Evolutionary conservation across 129 eudicot genomes (phyloP).

Genomic region (Arctium minus): DNA sequence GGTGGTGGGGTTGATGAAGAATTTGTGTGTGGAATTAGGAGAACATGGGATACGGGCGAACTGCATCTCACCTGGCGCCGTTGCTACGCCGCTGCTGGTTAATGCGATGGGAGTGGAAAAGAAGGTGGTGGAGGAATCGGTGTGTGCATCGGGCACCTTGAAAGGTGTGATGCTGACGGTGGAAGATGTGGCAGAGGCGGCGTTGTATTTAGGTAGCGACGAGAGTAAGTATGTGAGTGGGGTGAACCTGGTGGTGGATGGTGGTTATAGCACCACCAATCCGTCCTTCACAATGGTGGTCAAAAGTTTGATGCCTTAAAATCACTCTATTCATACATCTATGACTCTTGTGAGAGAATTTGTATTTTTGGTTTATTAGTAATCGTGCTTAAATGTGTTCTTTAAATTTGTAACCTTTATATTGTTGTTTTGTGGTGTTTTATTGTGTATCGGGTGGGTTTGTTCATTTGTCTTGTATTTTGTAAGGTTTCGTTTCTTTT

Average conservation of each 20-base stretch:
- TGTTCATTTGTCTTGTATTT: too few species aligned
- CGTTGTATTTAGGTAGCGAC: constrained; percentile 47
- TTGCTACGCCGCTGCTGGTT: constrained; percentile 50
- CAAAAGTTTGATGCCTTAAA: constrained; percentile 22
- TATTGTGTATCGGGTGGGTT: too few species aligned
- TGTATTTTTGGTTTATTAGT: too few species aligned
- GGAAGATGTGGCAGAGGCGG: constrained; percentile 62
- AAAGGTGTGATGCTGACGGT: constrained; percentile 51
- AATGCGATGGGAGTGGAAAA: constrained; percentile 38
- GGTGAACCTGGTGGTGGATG: constrained; percentile 47
- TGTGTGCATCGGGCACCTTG: constrained; percentile 29
- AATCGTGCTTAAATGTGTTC: background rate
- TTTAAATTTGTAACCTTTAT: background rate
- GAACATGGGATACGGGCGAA: constrained; percentile 65
- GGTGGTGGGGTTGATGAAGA: constrained; percentile 61
- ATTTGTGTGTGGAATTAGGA: constrained; percentile 64
- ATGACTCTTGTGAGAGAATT: background rate
- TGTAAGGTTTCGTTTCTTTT: too few species aligned
- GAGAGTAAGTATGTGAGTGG: constrained; percentile 46
- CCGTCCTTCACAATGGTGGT: constrained; percentile 23
- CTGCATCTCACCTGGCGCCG: constrained; percentile 51
- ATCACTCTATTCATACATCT: too few species aligned
- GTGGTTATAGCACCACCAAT: constrained; percentile 47
- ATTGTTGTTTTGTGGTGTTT: too few species aligned
- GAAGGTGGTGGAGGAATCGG: constrained; percentile 36